Conservation (phyloP, 2,329 filamentous ascomycete species). For the Fusarium sp. region DNA sequence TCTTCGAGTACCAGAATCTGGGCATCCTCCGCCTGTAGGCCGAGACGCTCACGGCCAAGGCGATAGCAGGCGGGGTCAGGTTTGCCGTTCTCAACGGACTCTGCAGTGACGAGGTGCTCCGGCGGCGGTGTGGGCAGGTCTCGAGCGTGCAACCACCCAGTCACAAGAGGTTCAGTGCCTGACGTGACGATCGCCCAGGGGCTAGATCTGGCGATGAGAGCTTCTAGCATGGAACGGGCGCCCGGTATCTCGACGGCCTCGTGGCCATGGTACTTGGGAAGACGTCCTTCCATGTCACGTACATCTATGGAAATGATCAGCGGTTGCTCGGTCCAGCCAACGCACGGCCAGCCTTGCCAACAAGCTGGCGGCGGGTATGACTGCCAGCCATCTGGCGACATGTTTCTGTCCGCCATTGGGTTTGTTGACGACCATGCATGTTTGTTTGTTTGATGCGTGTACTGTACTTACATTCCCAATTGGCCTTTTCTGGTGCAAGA, state of each 20-base stretch:
- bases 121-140: slow-evolving; percentile 68
- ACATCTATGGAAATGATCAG: slow-evolving; percentile 68
- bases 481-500: slow-evolving; percentile 85
- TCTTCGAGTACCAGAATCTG: slow-evolving; percentile 85
- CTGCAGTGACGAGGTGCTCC: slow-evolving; percentile 75
- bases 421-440: background rate
- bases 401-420: background rate
- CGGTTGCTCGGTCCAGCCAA: slow-evolving; percentile 9
- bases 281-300: slow-evolving; percentile 77
- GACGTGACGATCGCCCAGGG: slow-evolving; percentile 91
- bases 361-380: background rate
- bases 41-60: slow-evolving; percentile 72
- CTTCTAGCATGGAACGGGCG: slow-evolving; percentile 74
- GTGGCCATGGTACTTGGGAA: slow-evolving; percentile 80
- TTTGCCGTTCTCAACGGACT: slow-evolving; percentile 80
- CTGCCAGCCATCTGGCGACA: background rate
- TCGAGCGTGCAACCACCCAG: slow-evolving; percentile 77
- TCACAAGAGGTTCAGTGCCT: slow-evolving; percentile 74
- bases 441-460: background rate
- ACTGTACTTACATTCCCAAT: slow-evolving; percentile 83
- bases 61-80: slow-evolving; percentile 80
- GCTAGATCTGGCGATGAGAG: slow-evolving; percentile 69
- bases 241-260: slow-evolving; percentile 90
- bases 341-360: slow-evolving; percentile 6
- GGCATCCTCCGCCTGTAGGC: slow-evolving; percentile 59